A percentile compares a stretch with the other conserved stretches of the same genome.
These are phyloP conservation scores for Penicillium sclerotigenum DNA, from an alignment of 2,329 filamentous ascomycete species.

Conservation along the genomic window DNA sequence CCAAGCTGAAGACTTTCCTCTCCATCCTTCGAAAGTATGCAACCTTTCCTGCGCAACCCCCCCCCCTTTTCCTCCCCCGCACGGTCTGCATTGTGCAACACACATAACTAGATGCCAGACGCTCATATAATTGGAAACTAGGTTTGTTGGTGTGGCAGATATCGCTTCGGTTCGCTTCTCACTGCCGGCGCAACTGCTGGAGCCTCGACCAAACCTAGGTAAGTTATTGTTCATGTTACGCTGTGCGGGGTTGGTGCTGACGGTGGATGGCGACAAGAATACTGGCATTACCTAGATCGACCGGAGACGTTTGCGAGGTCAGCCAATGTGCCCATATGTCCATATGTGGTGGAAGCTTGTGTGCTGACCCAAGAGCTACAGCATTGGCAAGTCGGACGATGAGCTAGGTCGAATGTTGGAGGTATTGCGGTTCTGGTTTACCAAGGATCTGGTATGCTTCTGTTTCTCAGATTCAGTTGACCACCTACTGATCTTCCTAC, in stretches of 20 bases:
- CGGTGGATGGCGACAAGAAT: conserved; percentile 56
- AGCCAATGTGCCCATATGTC: conserved; percentile 28
- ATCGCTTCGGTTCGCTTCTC: conserved; percentile 96
- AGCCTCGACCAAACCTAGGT: conserved; percentile 89
- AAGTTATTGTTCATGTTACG: conserved; percentile 21
- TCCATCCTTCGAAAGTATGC: conserved; percentile 81
- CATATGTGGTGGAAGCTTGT: conserved; percentile 16
- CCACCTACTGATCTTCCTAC: conserved; percentile 20
- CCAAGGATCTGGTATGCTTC: conserved; percentile 73
- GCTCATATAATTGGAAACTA: conserved; percentile 38
- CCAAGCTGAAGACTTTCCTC: conserved; percentile 85
- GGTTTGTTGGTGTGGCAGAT: conserved; percentile 93
- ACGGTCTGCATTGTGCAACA: background rate
- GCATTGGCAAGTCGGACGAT: conserved; percentile 85
- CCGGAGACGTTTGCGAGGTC: conserved; percentile 80
- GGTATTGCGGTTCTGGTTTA: conserved; percentile 95
- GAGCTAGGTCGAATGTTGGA: conserved; percentile 90
- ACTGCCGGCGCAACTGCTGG: conserved; percentile 87
- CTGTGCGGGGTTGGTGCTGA: conserved; percentile 15
- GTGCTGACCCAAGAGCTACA: conserved; percentile 44
- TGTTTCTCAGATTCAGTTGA: background rate
- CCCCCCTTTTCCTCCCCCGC: background rate
- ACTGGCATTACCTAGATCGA: conserved; percentile 97
- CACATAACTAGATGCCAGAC: background rate
- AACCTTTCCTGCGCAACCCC: background rate